Conservation (phyloP, 1,284 basidiomycete genomes). For the Sporisorium sorghi region DNA sequence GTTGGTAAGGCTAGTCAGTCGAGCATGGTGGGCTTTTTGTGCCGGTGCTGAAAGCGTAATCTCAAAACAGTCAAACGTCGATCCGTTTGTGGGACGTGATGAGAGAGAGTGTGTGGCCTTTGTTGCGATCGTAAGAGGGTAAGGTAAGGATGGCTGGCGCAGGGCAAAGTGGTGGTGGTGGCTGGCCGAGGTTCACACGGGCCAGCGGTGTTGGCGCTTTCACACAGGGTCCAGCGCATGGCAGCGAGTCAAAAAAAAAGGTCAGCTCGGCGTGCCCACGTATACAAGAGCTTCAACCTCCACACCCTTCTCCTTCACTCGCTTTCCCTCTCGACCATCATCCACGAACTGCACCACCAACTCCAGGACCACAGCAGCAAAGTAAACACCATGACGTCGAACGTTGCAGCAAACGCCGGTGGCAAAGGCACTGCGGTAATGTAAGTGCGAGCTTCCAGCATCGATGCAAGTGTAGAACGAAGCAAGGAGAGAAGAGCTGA, state of each 20-base stretch:
- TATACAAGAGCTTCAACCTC: background rate
- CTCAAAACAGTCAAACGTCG: conserved; percentile 7
- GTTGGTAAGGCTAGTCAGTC: conserved; percentile 49
- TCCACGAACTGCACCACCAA: too few relatives aligned
- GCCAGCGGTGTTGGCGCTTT: background rate
- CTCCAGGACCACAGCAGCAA: background rate
- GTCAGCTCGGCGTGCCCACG: background rate
- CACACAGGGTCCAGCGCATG: background rate
- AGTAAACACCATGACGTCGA: conserved; percentile 14
- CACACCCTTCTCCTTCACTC: too few relatives aligned
- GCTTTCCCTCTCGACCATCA: background rate
- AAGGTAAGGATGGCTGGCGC: background rate
- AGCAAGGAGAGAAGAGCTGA: background rate
- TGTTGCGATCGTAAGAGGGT: too few relatives aligned
- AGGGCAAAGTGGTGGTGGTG: too few relatives aligned
- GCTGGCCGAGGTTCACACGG: background rate
- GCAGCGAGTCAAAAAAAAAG: background rate
- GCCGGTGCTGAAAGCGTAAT: conserved; percentile 2
- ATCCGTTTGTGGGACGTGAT: too few relatives aligned
- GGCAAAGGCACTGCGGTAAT: conserved; percentile 29
- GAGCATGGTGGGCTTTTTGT: conserved; percentile 1
- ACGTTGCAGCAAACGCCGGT: conserved; percentile 10
- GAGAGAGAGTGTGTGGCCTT: too few relatives aligned
- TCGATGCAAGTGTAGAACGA: background rate
- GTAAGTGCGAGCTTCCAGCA: conserved; percentile 13